Conservation (phyloP, 345 rosid species). For the Populus euphratica region DNA sequence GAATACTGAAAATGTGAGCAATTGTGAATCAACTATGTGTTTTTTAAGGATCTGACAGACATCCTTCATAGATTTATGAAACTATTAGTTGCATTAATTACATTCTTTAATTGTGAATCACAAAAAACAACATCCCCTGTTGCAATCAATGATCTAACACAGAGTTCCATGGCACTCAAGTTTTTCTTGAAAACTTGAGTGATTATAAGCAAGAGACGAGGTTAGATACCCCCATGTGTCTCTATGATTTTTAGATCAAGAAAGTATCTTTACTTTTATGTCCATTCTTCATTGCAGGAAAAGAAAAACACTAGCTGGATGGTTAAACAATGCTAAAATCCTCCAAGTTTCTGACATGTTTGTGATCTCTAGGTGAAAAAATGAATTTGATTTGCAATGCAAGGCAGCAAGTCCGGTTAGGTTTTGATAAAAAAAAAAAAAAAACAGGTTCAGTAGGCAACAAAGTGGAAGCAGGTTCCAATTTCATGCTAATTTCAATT, state of each 20-base stretch:
- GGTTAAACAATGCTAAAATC: conserved; percentile 17
- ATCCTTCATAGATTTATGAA: conserved; percentile 45
- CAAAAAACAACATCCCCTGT: conserved; percentile 25
- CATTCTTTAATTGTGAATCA: conserved; percentile 32
- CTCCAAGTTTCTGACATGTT: conserved; percentile 17
- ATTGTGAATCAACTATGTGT: background rate
- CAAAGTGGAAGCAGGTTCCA: conserved; percentile 9
- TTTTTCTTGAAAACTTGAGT: conserved; percentile 21
- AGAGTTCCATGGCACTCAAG: conserved; percentile 18
- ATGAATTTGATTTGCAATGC: background rate
- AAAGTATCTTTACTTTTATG: background rate
- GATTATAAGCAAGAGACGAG: conserved; percentile 28
- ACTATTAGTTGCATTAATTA: conserved; percentile 29
- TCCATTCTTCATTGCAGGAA: background rate
- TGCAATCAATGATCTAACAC: conserved; percentile 4
- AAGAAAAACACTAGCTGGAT: background rate
- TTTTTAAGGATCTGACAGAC: conserved; percentile 51
- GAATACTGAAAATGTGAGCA: background rate
- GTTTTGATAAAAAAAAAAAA: background rate
- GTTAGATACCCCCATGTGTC: conserved; percentile 31
- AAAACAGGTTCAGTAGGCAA: background rate
- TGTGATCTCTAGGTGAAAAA: background rate
- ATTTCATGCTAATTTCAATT: conserved; percentile 16
- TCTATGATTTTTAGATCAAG: conserved; percentile 13
- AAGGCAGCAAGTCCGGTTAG: background rate